phyloP scores from a whole-genome alignment of 2,329 filamentous ascomycete species.

The Aspergillus piperis region DNA sequence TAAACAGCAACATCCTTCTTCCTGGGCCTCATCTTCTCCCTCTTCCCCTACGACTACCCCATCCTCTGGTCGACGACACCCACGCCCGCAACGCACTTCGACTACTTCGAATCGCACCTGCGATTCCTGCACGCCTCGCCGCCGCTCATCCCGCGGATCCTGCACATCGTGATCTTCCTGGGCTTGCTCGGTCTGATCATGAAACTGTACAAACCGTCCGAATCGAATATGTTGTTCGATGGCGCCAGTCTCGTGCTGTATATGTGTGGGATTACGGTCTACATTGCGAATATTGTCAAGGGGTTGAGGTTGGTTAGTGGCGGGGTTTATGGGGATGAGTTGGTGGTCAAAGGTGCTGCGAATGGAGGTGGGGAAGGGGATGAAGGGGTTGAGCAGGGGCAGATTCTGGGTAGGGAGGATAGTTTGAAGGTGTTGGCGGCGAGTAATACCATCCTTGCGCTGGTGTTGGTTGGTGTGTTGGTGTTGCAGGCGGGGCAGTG shows the following conservation, averaged over 20 bases:
- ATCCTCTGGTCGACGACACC: slow-evolving; percentile 49
- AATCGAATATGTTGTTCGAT: slow-evolving; percentile 95
- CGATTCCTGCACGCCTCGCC: slow-evolving; percentile 89
- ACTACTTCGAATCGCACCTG: slow-evolving; percentile 85
- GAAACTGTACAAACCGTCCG: slow-evolving; percentile 91
- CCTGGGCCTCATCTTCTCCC: slow-evolving; percentile 94
- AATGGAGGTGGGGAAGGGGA: slow-evolving; percentile 12
- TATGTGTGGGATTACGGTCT: slow-evolving; percentile 86
- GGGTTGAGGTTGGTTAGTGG: slow-evolving; percentile 80
- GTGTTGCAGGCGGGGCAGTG: slow-evolving; percentile 95
- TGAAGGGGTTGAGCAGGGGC: slow-evolving; percentile 55
- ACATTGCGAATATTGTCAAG: slow-evolving; percentile 95
- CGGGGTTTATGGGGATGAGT: slow-evolving; percentile 62
- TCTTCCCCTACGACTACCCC: slow-evolving; percentile 78
- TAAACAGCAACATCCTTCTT: slow-evolving; percentile 84
- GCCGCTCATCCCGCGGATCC: slow-evolving; percentile 85
- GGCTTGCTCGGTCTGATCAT: slow-evolving; percentile 86
- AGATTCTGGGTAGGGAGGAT: slow-evolving; percentile 79
- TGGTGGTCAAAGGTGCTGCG: slow-evolving; percentile 21
- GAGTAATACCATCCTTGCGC: slow-evolving; percentile 92
- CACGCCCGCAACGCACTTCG: slow-evolving; percentile 65
- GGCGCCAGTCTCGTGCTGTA: slow-evolving; percentile 71
- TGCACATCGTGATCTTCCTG: slow-evolving; percentile 88
- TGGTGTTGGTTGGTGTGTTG: slow-evolving; percentile 87
- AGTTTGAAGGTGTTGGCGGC: slow-evolving; percentile 86